phyloP scores from a whole-genome alignment of 371 early-diverging fungal genomes.

The Mortierella sp. region DNA sequence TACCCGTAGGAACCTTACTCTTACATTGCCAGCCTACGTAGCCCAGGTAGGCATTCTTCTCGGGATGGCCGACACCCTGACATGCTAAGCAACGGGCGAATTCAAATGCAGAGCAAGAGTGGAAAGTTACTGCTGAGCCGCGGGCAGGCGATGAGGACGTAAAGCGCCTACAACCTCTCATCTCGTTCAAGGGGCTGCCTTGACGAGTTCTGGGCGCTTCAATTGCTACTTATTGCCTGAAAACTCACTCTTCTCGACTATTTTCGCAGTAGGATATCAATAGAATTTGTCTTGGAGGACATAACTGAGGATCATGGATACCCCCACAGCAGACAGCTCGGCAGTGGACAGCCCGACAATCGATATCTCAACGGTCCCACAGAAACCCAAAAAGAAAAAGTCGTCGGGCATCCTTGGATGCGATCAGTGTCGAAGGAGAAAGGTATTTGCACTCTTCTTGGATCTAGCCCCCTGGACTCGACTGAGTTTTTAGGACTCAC shows the following conservation, averaged over 20 bases:
- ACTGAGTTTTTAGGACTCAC: neutral
- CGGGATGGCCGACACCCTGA: neutral
- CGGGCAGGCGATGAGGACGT: neutral
- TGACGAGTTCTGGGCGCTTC: neutral
- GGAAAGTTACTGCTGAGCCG: too few relatives aligned
- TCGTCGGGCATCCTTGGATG: conserved; percentile 39
- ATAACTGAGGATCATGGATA: neutral
- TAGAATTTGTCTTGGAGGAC: neutral
- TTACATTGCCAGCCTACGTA: neutral
- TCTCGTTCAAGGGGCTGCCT: too few relatives aligned
- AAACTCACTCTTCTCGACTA: neutral
- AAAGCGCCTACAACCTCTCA: too few relatives aligned
- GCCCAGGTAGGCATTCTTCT: neutral
- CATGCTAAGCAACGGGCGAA: neutral
- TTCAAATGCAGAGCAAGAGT: neutral
- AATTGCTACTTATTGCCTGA: neutral
- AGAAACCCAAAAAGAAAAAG: conserved; percentile 47
- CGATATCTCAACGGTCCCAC: conserved; percentile 10
- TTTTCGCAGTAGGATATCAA: neutral
- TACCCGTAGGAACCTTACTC: neutral
- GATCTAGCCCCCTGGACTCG: neutral
- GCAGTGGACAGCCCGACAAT: conserved; percentile 9
- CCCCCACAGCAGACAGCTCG: neutral
- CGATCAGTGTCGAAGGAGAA: conserved; percentile 54
- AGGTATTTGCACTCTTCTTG: conserved; percentile 21